Evolutionary conservation across 2,329 filamentous ascomycete species (phyloP).

Genomic region (Arthrinium puccinioides): DNA sequence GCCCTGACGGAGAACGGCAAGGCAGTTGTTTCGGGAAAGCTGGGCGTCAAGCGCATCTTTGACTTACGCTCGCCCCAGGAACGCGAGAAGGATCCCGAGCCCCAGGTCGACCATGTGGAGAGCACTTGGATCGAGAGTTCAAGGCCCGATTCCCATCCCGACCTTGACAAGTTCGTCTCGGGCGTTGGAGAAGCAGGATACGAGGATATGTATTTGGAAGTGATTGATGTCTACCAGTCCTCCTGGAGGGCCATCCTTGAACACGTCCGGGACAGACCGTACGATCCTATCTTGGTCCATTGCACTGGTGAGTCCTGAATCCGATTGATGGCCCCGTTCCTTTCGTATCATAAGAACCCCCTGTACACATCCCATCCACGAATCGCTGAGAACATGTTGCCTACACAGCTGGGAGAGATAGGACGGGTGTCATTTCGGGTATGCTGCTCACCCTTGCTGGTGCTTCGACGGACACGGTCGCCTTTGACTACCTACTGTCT

Average conservation of each 20-base stretch:
- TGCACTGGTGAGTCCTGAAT: slow-evolving; percentile 38
- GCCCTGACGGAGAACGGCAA: slow-evolving; percentile 25
- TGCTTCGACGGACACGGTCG: slow-evolving; percentile 31
- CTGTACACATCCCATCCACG: too few relatives aligned
- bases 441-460: slow-evolving; percentile 45
- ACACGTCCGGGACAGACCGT: slow-evolving; percentile 37
- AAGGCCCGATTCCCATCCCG: slow-evolving; percentile 26
- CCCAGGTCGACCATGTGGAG: slow-evolving; percentile 34
- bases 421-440: slow-evolving; percentile 44
- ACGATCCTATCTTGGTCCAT: slow-evolving; percentile 42
- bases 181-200: slow-evolving; percentile 38
- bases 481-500: slow-evolving; percentile 46
- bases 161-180: slow-evolving; percentile 33
- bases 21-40: slow-evolving; percentile 27
- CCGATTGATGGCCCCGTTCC: not conserved
- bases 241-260: slow-evolving; percentile 37
- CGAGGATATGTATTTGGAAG: slow-evolving; percentile 37
- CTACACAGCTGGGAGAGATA: slow-evolving; percentile 42
- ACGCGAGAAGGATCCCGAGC: slow-evolving; percentile 34
- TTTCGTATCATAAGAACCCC: too few relatives aligned
- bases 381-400: too few relatives aligned
- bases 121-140: slow-evolving; percentile 34
- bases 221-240: slow-evolving; percentile 33
- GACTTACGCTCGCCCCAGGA: slow-evolving; percentile 42
- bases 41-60: slow-evolving; percentile 38